Evolutionary conservation across 306 rosid genomes (phyloP).

Genomic region (Malus domestica): DNA sequence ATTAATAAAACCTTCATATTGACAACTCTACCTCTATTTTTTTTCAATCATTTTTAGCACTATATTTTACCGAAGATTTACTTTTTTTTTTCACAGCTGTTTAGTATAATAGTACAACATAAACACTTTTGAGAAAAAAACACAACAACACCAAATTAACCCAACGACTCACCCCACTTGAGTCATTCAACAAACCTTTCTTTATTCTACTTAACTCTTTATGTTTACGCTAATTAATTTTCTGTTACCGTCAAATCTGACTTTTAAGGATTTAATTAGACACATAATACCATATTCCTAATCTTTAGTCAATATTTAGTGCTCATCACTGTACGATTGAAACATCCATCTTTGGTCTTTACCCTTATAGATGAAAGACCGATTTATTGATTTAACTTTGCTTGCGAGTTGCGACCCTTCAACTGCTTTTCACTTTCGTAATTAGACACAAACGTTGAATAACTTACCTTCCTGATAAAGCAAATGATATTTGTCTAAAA

Average conservation of each 20-base stretch:
- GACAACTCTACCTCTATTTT: too few species aligned
- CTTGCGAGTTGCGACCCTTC: slow-evolving; percentile 20
- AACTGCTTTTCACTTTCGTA: slow-evolving; percentile 29
- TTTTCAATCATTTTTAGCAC: too few species aligned
- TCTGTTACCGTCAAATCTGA: slow-evolving; percentile 19
- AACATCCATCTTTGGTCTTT: slow-evolving; percentile 15
- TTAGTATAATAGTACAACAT: too few species aligned
- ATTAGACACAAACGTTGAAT: slow-evolving; percentile 42
- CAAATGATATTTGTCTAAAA: slow-evolving; percentile 18
- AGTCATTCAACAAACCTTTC: background rate
- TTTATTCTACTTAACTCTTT: slow-evolving; percentile 1
- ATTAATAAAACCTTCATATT: too few species aligned
- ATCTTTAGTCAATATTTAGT: slow-evolving; percentile 20
- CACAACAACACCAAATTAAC: too few species aligned
- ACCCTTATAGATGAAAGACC: background rate
- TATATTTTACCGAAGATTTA: too few species aligned
- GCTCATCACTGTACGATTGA: slow-evolving; percentile 26
- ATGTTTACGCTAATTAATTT: background rate
- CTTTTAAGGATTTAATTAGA: slow-evolving; percentile 13
- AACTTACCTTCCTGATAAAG: slow-evolving; percentile 44
- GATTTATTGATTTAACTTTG: background rate
- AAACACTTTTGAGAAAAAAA: too few species aligned
- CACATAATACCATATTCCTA: slow-evolving; percentile 1
- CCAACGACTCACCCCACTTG: too few species aligned
- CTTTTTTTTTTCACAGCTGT: too few species aligned